Evolutionary conservation across 805 yeast species (phyloP), one percentile per base, ranked within the genome.

Genomic region (Zygoascus ofunaensis): DNA sequence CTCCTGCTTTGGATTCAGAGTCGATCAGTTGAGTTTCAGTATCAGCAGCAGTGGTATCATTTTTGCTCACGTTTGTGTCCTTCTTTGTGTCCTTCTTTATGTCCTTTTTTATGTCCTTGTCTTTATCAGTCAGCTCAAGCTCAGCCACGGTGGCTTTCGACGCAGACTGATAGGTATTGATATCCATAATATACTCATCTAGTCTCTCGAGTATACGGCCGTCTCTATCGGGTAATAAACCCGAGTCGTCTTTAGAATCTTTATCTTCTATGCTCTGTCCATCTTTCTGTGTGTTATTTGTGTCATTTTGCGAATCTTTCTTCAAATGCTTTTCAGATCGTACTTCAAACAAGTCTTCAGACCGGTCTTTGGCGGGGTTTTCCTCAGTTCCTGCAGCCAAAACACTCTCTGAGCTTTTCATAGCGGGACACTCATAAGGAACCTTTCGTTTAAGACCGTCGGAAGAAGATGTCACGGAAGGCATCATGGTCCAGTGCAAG

Each of bases 171-270:
- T 21, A 37, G 14, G 41, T 33, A 37, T 37, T 37, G 4, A 37
- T 24, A 15, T 37, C 41, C 41, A 37, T 37, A 33, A 37, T 37
- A 37, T 37, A 24, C 15, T 37, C 41, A 10, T 37, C 41, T 14
- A 37, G 32, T 21, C 22, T 37, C 14, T 37, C 41, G 3, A 37
- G 18, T 7, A 20, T 33, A n/a, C 41, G 32, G 2, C 41, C 41
- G 14, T 37, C 34, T 5, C 41, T 26, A 12, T 26, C 30, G 12
- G 12, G 30, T 26, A 7, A 8, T 8, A 26, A 8, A 26, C 30
- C 30, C 7, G 30, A 26, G n/a, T n/a, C n/a, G n/a, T n/a, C n/a
- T n/a, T n/a, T n/a, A n/a, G n/a, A n/a, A n/a, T n/a, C n/a, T n/a
- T n/a, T n/a, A n/a, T n/a, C n/a, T n/a, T n/a, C n/a, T n/a, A n/a